A percentile compares a stretch with the other conserved stretches of the same genome.
Conservation (phyloP, 495 filamentous ascomycete species). For the Bathelium albidoporum region DNA sequence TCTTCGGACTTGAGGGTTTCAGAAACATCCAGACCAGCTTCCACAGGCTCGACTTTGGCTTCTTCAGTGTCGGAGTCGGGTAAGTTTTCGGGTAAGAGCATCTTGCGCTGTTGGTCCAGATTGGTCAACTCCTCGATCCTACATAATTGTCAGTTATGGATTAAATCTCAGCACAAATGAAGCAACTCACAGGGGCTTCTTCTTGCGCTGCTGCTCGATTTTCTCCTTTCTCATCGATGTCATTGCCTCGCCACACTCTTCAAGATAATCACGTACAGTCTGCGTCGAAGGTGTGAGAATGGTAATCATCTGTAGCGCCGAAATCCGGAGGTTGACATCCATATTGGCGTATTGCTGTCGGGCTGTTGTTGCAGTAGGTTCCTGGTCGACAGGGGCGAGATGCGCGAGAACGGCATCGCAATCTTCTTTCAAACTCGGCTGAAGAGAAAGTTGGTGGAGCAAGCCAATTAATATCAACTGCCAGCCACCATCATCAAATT, state of each 20-base stretch:
- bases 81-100: conserved; percentile 64
- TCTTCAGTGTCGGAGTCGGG: conserved; percentile 52
- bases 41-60: conserved; percentile 48
- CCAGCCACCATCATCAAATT: conserved; percentile 89
- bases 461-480: conserved; percentile 80
- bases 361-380: conserved; percentile 65
- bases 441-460: conserved; percentile 71
- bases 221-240: conserved; percentile 89
- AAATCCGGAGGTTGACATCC: conserved; percentile 72
- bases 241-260: conserved; percentile 84
- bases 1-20: conserved; percentile 17
- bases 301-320: conserved; percentile 74
- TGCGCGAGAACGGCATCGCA: conserved; percentile 72
- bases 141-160: conserved; percentile 17
- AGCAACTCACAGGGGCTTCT: conserved; percentile 67
- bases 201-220: conserved; percentile 76
- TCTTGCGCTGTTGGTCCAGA: conserved; percentile 81
- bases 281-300: conserved; percentile 80
- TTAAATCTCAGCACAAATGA: conserved; percentile 5
- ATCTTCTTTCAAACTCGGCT: conserved; percentile 51
- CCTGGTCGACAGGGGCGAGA: conserved; percentile 64
- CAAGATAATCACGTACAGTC: conserved; percentile 75
- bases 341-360: conserved; percentile 57
- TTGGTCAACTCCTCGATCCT: conserved; percentile 74
- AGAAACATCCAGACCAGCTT: conserved; percentile 47